These are phyloP conservation scores for Suhomyces kunorum DNA, from an alignment of 1,139 yeast species.

Conservation along the genomic window DNA sequence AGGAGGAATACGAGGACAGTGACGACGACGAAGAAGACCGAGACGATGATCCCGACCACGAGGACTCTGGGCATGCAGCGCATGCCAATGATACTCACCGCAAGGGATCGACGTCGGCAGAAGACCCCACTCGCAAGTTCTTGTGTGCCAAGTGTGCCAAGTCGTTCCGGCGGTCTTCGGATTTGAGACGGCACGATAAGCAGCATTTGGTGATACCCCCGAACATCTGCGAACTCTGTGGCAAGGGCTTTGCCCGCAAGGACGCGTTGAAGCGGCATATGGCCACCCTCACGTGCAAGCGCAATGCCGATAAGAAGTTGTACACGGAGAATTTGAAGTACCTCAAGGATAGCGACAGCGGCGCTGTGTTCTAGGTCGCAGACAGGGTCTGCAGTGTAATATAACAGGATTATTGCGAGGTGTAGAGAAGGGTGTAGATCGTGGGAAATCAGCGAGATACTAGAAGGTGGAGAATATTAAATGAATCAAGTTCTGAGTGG, in stretches of 20 bases:
- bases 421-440: too few relatives aligned
- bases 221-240: constrained; percentile 71
- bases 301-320: constrained; percentile 57
- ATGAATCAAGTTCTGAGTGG: too few relatives aligned
- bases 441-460: too few relatives aligned
- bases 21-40: constrained; percentile 15
- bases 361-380: constrained; percentile 5
- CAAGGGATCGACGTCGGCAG: constrained; percentile 4
- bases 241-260: constrained; percentile 79
- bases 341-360: constrained; percentile 19
- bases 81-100: constrained; percentile 7
- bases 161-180: constrained; percentile 63
- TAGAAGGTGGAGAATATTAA: too few relatives aligned
- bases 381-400: constrained; percentile 2
- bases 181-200: constrained; percentile 65
- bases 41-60: constrained; percentile 15
- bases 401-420: too few relatives aligned
- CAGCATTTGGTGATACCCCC: constrained; percentile 61
- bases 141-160: constrained; percentile 52
- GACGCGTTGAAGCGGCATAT: constrained; percentile 76
- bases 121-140: constrained; percentile 35
- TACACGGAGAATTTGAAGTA: constrained; percentile 39
- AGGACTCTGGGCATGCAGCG: not conserved
- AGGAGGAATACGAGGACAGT: constrained; percentile 10
- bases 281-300: constrained; percentile 70